Conservation (phyloP, 2,329 filamentous ascomycete genomes). For the Penicillium brasilianum region DNA sequence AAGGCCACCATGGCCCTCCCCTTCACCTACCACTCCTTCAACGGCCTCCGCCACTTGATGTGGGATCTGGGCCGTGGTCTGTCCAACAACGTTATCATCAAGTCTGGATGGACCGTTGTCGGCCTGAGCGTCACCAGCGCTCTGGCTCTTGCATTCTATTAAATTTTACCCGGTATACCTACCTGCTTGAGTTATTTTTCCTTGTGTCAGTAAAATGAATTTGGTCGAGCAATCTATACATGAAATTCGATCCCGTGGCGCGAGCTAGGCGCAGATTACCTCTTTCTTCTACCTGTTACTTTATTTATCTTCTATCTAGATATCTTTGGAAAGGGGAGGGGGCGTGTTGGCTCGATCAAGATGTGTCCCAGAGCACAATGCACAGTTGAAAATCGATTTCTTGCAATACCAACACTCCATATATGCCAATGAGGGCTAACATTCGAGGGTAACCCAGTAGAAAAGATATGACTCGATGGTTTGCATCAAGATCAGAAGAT, state of each 20-base stretch:
- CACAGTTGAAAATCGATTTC: constrained; percentile 7
- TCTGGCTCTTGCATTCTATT: constrained; percentile 53
- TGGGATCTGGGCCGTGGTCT: constrained; percentile 71
- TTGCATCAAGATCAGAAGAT: background rate
- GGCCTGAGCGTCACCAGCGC: constrained; percentile 60
- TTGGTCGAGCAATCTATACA: constrained; percentile 29
- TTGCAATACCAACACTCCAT: constrained; percentile 1
- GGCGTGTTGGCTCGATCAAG: constrained; percentile 3
- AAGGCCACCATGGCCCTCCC: constrained; percentile 67
- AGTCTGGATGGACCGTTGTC: constrained; percentile 68
- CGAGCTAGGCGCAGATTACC: constrained; percentile 27
- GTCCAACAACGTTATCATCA: constrained; percentile 67
- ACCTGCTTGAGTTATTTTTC: constrained; percentile 36
- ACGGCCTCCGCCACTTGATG: constrained; percentile 72
- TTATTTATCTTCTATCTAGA: background rate
- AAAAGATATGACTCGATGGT: background rate
- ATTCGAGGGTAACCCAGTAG: background rate
- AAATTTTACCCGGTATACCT: constrained; percentile 35
- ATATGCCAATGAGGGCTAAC: constrained; percentile 2
- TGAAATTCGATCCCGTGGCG: constrained; percentile 28
- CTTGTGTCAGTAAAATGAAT: constrained; percentile 39
- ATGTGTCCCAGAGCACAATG: constrained; percentile 16
- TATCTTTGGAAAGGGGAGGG: constrained; percentile 2
- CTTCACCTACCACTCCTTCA: constrained; percentile 71
- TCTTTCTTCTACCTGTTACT: constrained; percentile 8